Percentiles rank a stretch among this genome's conserved stretches.
phyloP scores from a whole-genome alignment of 2,329 filamentous ascomycete species.

The Tolypocladium sp. region DNA sequence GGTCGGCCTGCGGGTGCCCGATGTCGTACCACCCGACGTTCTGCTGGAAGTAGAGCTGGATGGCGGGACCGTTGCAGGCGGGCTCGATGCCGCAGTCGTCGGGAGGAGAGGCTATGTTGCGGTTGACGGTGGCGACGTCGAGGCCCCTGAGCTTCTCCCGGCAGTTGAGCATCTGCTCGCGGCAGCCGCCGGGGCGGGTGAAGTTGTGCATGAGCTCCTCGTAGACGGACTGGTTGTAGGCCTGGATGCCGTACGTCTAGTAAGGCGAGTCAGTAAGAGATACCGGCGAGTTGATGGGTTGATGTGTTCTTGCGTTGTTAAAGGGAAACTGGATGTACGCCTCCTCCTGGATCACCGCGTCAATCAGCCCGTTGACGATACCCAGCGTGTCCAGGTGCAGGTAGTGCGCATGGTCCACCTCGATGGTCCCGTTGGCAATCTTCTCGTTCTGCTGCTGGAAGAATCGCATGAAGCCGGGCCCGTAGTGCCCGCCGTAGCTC shows the following conservation, averaged over 20 bases:
- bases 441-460: conserved; percentile 55
- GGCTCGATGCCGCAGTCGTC: conserved; percentile 39
- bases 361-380: conserved; percentile 62
- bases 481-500: conserved; percentile 63
- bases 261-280: background rate
- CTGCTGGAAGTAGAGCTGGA: conserved; percentile 43
- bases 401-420: conserved; percentile 34
- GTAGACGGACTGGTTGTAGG: conserved; percentile 38
- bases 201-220: conserved; percentile 18
- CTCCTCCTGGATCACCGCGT: conserved; percentile 50
- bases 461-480: conserved; percentile 48
- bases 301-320: conserved; percentile 40
- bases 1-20: conserved; percentile 42
- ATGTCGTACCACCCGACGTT: conserved; percentile 52
- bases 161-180: conserved; percentile 43
- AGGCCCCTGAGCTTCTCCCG: conserved; percentile 37
- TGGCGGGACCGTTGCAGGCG: conserved; percentile 41
- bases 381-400: conserved; percentile 51
- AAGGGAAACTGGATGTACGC: conserved; percentile 47
- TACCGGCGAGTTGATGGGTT: background rate
- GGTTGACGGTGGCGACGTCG: conserved; percentile 36
- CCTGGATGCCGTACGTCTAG: conserved; percentile 45
- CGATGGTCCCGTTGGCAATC: conserved; percentile 17
- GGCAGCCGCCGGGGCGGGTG: conserved; percentile 36
- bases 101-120: conserved; percentile 15